These are phyloP conservation scores for Fusarium setosum DNA, from an alignment of 2,329 filamentous ascomycete genomes.

Conservation along the genomic window DNA sequence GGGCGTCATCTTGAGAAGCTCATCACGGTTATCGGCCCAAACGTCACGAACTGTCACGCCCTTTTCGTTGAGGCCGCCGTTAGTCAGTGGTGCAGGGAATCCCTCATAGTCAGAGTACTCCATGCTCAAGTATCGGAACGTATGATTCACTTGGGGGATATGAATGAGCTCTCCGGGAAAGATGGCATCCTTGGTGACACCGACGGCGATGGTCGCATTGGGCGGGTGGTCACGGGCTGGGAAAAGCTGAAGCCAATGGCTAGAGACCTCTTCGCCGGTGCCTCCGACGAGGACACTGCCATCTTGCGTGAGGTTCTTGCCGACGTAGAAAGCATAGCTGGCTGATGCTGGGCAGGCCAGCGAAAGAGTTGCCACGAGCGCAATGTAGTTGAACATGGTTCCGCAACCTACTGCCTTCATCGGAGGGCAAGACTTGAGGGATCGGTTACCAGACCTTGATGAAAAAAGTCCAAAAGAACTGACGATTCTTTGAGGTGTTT, in stretches of 20 bases:
- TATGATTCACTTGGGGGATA: slow-evolving; percentile 38
- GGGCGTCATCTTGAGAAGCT: slow-evolving; percentile 37
- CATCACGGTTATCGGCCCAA: slow-evolving; percentile 39
- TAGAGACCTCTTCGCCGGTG: slow-evolving; percentile 60
- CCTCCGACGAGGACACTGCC: slow-evolving; percentile 57
- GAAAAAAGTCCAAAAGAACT: slow-evolving; percentile 8
- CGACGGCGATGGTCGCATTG: slow-evolving; percentile 52
- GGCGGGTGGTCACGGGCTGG: slow-evolving; percentile 52
- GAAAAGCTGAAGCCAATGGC: slow-evolving; percentile 59
- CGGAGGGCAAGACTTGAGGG: neutral
- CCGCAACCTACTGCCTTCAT: neutral
- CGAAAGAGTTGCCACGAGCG: slow-evolving; percentile 16
- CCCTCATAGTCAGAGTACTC: slow-evolving; percentile 41
- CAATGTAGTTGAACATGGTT: slow-evolving; percentile 18
- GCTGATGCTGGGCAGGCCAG: slow-evolving; percentile 28
- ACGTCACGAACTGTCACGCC: slow-evolving; percentile 38
- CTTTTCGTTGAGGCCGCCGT: slow-evolving; percentile 38
- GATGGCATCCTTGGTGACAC: slow-evolving; percentile 33
- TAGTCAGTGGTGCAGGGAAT: slow-evolving; percentile 34
- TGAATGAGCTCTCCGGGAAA: slow-evolving; percentile 37
- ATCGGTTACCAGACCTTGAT: neutral
- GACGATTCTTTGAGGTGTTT: neutral
- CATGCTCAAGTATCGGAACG: slow-evolving; percentile 39
- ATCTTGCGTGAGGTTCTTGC: slow-evolving; percentile 56
- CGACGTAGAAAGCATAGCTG: slow-evolving; percentile 61